These are phyloP conservation scores for Cupressus sempervirens DNA, from an alignment of 75 land plant genomes.

Conservation along the genomic window DNA sequence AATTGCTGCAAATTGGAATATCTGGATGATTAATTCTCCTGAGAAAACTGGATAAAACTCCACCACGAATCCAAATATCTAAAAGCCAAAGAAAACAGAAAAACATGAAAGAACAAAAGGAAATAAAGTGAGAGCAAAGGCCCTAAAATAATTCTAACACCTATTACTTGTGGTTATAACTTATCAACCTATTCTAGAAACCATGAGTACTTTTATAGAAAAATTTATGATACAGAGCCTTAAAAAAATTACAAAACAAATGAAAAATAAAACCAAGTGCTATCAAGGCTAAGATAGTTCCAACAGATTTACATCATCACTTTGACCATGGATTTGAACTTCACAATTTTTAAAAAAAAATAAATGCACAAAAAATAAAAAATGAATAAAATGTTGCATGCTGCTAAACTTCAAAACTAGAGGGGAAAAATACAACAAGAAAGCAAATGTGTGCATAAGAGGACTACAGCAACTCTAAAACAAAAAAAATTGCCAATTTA, in stretches of 20 bases:
- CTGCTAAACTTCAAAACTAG: neutral
- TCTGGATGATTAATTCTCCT: neutral
- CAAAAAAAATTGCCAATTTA: neutral
- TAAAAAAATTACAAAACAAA: neutral
- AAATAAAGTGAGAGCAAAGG: too few relatives aligned
- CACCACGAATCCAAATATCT: neutral
- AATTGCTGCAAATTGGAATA: conserved; percentile 61
- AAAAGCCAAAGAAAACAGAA: neutral
- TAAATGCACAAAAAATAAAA: neutral
- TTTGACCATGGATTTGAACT: neutral
- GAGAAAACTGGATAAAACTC: neutral
- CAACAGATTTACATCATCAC: neutral
- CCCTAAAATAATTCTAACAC: neutral
- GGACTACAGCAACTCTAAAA: neutral
- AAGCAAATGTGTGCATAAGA: neutral
- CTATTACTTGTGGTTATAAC: neutral
- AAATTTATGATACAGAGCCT: neutral
- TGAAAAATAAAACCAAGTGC: neutral
- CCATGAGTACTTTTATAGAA: neutral
- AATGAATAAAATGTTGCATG: neutral
- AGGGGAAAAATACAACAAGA: neutral
- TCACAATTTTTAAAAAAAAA: neutral
- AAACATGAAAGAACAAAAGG: neutral
- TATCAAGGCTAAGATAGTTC: neutral
- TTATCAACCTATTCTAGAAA: neutral